A percentile compares a stretch with the other conserved stretches of the same genome.
Conservation (phyloP, 1,139 yeast species). For the Hyphopichia burtonii region DNA sequence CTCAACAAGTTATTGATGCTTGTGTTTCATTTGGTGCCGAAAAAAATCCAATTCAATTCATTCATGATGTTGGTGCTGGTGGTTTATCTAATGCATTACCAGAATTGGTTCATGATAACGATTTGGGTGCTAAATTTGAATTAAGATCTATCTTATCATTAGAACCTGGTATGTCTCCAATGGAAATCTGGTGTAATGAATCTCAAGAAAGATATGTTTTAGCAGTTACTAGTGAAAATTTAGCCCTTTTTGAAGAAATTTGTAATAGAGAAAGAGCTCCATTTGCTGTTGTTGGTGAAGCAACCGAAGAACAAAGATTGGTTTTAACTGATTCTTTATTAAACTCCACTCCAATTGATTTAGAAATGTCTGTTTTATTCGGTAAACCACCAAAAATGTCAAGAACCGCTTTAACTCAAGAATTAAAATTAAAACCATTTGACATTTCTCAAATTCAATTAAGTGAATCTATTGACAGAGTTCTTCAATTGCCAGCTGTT, state of each 20-base stretch:
- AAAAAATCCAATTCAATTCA: constrained; percentile 83
- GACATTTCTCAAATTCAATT: constrained; percentile 30
- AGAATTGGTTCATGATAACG: constrained; percentile 95
- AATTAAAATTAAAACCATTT: constrained; percentile 55
- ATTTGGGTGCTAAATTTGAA: constrained; percentile 90
- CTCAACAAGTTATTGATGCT: constrained; percentile 95
- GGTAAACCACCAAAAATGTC: constrained; percentile 98
- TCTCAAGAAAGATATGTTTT: constrained; percentile 97
- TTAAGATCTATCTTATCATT: constrained; percentile 85
- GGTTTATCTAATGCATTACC: constrained; percentile 97
- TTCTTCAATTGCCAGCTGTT: constrained; percentile 86
- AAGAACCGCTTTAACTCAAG: constrained; percentile 67
- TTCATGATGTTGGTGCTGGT: constrained; percentile 99
- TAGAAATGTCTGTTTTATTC: constrained; percentile 94
- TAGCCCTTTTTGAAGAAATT: constrained; percentile 68
- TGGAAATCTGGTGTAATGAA: constrained; percentile 99
- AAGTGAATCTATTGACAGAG: constrained; percentile 75
- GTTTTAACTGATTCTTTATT: constrained; percentile 77
- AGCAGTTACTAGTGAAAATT: constrained; percentile 83
- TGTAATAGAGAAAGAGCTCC: constrained; percentile 97
- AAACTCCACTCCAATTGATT: constrained; percentile 82
- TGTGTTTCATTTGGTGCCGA: constrained; percentile 80
- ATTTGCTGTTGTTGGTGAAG: constrained; percentile 92
- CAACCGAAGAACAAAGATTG: constrained; percentile 83
- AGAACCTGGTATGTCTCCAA: constrained; percentile 98